Evolutionary conservation across 371 early-diverging fungal genomes (phyloP).

Genomic region (Coemansia sp.): DNA sequence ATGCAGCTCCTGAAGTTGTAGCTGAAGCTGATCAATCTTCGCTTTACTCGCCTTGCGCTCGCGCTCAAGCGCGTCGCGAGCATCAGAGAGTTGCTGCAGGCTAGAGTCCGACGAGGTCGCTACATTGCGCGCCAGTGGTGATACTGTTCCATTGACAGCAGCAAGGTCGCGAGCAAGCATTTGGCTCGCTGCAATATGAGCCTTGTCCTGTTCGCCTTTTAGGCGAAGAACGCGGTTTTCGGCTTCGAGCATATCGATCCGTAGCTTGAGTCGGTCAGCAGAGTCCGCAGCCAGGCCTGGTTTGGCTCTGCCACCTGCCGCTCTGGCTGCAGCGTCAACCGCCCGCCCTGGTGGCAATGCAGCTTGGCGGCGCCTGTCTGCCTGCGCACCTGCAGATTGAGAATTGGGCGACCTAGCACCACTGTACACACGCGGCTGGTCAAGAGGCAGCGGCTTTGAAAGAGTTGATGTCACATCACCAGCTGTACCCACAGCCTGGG

Average conservation of each 20-base stretch:
- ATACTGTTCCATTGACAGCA: constrained; percentile 14
- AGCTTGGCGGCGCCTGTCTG: constrained; percentile 9
- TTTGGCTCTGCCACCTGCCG: background rate
- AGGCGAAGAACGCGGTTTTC: constrained; percentile 52
- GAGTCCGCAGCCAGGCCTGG: constrained; percentile 10
- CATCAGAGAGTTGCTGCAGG: constrained; percentile 28
- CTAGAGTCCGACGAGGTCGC: background rate
- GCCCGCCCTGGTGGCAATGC: background rate
- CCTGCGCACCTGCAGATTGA: background rate
- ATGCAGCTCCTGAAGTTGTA: constrained; percentile 19
- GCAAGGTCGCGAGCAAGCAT: constrained; percentile 45
- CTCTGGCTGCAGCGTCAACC: background rate
- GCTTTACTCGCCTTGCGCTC: constrained; percentile 27
- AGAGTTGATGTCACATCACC: background rate
- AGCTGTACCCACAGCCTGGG: constrained; percentile 1
- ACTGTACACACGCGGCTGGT: constrained; percentile 4
- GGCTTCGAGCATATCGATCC: constrained; percentile 51
- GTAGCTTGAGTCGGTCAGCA: constrained; percentile 20
- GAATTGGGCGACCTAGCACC: background rate
- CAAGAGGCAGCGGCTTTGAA: background rate
- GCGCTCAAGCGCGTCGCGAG: constrained; percentile 23
- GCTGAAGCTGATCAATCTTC: constrained; percentile 20
- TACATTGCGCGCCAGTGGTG: constrained; percentile 15
- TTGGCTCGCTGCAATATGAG: constrained; percentile 47
- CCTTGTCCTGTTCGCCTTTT: constrained; percentile 51